Base-by-base conservation (phyloP, 331 rosid genomes). In the Rosa hybrid region DNA sequence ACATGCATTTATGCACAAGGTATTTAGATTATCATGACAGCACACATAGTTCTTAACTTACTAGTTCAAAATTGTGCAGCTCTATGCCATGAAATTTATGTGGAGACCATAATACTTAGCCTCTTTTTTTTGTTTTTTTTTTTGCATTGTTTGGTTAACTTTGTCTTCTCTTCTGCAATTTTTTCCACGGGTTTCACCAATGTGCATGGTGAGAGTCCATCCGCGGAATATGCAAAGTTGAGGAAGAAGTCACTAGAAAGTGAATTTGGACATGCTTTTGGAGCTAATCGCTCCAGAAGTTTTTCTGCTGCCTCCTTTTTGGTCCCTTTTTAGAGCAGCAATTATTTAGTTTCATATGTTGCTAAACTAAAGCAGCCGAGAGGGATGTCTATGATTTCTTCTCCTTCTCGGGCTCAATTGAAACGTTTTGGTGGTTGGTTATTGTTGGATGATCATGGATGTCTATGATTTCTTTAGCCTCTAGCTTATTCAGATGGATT, bases 251-350 rank as follows among this genome's bases (percentile, higher is more conserved):
- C 89, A 9, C 84, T 96, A 34, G 99, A 96, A 85, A 84, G 75
- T 84, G 79, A 91, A 85, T 93, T 96, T 67, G 94, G 98, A 79
- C 94, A 80, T 71, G 90, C 91, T 75, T 88, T 93, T 54, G 97
- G 94, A 83, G 83, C 87, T 73, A 81, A 91, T 77, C 79, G 94
- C 82, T 89, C 92, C 64, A 88, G 85, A 85, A 89, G 90, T 80
- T 87, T 86, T 84, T 89, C 91, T 12, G 64, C 87, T 75, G 71
- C 90, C 80, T 89, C 85, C 82, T 84, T 23, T 95, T 95, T 74
- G 96, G 97, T 34, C 96, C 98, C 0, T 93, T 93, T 87, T 81
- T 96, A 91, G 99, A 80, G 99, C 96, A 62, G 86, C 97, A 16
- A 87, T 93, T 72, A 89, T 96, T 83, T 96, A 97, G 57, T 93